These are phyloP conservation scores for Thermothielavioides terrestris DNA, from an alignment of 495 filamentous ascomycete genomes.

Conservation along the genomic window DNA sequence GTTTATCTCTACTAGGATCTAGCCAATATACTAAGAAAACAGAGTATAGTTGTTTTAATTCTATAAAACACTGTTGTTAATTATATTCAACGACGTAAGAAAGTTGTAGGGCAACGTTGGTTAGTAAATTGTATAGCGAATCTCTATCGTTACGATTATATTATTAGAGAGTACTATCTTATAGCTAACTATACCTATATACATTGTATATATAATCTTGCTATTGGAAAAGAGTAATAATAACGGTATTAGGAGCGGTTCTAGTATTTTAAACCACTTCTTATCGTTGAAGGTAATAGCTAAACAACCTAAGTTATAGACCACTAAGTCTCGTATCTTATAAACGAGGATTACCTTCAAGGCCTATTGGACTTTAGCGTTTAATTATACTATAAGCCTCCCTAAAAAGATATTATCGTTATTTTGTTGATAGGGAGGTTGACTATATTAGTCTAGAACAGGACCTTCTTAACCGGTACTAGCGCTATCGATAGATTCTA, in stretches of 20 bases:
- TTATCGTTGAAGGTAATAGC: neutral
- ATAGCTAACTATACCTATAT: neutral
- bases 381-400: neutral
- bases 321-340: neutral
- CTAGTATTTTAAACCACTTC: neutral
- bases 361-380: slow-evolving; percentile 1
- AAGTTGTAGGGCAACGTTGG: neutral
- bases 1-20: neutral
- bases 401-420: neutral
- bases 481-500: neutral
- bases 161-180: too few species aligned
- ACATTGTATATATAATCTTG: neutral
- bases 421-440: neutral
- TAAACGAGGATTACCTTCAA: neutral
- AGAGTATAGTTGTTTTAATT: neutral
- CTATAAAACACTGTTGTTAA: neutral
- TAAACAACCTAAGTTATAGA: neutral
- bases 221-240: neutral
- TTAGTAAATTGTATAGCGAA: neutral
- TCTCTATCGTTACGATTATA: neutral
- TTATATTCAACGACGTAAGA: neutral
- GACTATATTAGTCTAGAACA: neutral
- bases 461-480: neutral
- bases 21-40: neutral
- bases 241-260: neutral